Base-by-base conservation (phyloP, 2,329 filamentous ascomycete genomes). In the Gyromitra esculenta region DNA sequence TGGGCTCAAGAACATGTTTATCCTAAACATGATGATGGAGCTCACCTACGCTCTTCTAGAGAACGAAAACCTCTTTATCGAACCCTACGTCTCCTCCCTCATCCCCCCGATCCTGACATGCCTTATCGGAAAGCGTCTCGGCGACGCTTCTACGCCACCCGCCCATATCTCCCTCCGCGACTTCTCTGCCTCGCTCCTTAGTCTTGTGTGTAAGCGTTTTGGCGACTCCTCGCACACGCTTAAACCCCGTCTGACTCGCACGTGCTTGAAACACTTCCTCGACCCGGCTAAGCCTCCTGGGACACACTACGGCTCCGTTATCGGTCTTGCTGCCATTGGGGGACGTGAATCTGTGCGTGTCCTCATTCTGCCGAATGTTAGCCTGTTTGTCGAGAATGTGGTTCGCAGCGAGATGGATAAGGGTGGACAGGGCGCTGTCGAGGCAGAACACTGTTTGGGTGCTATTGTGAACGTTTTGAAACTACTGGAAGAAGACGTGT, bases 11-110 rank as follows among this genome's bases (percentile, higher is more conserved):
- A 92, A 97, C 83, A 88, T 94, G 1, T 97, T 97, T 82, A 89
- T 94, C 4, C 87, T 99, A 25, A 91, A 90, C 21, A 93, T 96
- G 83, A 96, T 97, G 89, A 95, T 99, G 91, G 91, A 94, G 81
- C 89, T 98, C 76, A 91, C 92, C 0, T 89, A 92, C 64, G 93
- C 95, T 1, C 86, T 99, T 65, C 91, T 97, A 64, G 89, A 91
- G 80, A 98, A 97, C 82, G 88, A 90, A 75, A 90, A 90, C 79
- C 89, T 97, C 45, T 96, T 93, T 84, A 86, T 91, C 48, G 89
- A 90, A 72, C 89, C 90, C 25, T 91, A 91, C 80, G 88, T 87
- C 37, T 54, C 18, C 15, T 73, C 63, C 43, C 75, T 82, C 79
- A 81, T 95, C 5, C 93, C 95, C 0, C 91, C 95, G 0, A 92